Evolutionary conservation across 139 green algal genomes (phyloP).

Genomic region (Coelastrella sp.): DNA sequence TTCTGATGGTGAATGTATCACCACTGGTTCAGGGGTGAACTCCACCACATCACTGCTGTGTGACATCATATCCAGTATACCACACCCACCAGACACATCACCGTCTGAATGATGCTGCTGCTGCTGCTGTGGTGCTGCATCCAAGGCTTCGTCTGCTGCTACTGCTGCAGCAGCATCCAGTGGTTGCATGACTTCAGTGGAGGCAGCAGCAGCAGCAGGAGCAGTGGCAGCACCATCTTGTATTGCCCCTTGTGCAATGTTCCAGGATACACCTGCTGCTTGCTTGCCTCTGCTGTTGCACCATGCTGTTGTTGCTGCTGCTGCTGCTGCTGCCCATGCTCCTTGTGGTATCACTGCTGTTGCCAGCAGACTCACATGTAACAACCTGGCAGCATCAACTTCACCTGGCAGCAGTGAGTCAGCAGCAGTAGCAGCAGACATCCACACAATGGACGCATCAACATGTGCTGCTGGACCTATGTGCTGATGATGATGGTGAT

Average conservation of each 20-base stretch:
- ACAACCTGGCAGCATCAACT: not conserved
- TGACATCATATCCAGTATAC: too few species aligned
- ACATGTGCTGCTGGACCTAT: not conserved
- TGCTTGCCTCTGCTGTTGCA: too few species aligned
- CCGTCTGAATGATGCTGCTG: not conserved
- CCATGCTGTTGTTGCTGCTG: not conserved
- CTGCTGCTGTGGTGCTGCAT: not conserved
- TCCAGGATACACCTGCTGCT: not conserved
- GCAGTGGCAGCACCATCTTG: too few species aligned
- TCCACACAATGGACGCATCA: not conserved
- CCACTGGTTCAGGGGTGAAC: too few species aligned
- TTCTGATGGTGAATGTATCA: not conserved
- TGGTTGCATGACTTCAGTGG: not conserved
- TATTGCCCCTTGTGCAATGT: not conserved
- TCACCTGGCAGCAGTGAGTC: not conserved
- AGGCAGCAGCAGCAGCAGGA: not conserved
- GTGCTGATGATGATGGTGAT: not conserved
- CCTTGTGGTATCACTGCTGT: not conserved
- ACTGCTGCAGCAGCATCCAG: not conserved
- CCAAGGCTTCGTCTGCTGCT: not conserved
- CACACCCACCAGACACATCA: too few species aligned
- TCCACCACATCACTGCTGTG: too few species aligned
- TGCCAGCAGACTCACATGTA: not conserved
- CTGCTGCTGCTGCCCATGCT: not conserved
- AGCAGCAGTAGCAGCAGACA: not conserved